Conservation (phyloP, 768 basidiomycete genomes). For the Mycena epipterygia region DNA sequence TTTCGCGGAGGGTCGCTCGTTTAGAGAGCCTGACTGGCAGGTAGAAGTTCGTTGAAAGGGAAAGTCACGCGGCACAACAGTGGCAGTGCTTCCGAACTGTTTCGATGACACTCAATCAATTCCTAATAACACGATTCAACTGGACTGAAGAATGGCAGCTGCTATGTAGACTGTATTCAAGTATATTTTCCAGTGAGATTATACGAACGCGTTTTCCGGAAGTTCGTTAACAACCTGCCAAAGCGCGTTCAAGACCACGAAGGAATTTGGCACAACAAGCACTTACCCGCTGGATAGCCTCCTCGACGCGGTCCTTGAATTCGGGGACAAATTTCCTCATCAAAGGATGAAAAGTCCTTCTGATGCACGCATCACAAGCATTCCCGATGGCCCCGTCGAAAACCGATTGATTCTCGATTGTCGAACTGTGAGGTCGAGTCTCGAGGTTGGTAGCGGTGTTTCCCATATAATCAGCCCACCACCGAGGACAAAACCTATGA, state of each 20-base stretch:
- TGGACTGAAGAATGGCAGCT: too few relatives aligned
- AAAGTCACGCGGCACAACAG: too few relatives aligned
- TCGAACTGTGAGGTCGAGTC: constrained; percentile 6
- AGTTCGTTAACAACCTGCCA: neutral
- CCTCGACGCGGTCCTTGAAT: neutral
- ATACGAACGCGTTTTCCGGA: neutral
- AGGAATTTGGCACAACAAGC: too few relatives aligned
- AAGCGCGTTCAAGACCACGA: neutral
- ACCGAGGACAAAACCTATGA: neutral
- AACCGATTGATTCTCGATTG: neutral
- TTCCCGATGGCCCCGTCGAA: neutral
- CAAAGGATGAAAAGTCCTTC: neutral
- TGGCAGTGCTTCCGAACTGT: too few relatives aligned
- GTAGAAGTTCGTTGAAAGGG: too few relatives aligned
- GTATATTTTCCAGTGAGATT: too few relatives aligned
- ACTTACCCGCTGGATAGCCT: neutral
- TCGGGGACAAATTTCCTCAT: neutral
- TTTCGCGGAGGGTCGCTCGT: too few relatives aligned
- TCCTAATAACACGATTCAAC: too few relatives aligned
- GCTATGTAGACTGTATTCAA: too few relatives aligned
- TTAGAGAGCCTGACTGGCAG: too few relatives aligned
- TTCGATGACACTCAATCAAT: too few relatives aligned
- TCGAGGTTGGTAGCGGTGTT: neutral
- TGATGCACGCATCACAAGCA: neutral
- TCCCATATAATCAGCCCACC: constrained; percentile 14